phyloP scores from a whole-genome alignment of 768 basidiomycete species.

The Cyclocybe aegerita region DNA sequence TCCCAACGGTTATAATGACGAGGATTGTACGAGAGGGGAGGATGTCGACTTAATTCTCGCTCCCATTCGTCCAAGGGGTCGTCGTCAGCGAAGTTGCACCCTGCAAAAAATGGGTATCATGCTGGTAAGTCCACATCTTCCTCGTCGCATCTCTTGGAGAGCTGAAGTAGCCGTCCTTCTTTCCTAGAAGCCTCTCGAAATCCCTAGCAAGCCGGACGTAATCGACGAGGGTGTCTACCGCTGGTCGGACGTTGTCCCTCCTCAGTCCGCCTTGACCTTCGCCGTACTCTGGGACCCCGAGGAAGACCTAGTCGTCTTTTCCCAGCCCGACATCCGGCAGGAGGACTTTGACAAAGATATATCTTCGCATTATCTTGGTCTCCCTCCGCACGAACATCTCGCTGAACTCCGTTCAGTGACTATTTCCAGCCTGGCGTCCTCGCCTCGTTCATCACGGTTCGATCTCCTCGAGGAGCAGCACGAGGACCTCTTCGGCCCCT shows the following conservation, averaged over 20 bases:
- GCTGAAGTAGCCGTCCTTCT: too few relatives aligned
- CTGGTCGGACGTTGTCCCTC: conserved; percentile 60
- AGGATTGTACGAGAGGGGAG: too few relatives aligned
- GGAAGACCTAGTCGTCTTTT: conserved; percentile 58
- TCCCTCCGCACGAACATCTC: background rate
- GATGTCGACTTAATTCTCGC: too few relatives aligned
- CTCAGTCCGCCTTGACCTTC: conserved; percentile 55
- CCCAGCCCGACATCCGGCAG: conserved; percentile 14
- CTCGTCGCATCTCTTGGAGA: too few relatives aligned
- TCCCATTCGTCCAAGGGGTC: too few relatives aligned
- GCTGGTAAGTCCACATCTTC: too few relatives aligned
- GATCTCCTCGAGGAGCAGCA: background rate
- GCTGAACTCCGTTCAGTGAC: conserved; percentile 4
- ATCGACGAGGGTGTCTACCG: conserved; percentile 17
- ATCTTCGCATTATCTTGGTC: background rate
- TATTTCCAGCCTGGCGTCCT: background rate
- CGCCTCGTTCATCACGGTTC: conserved; percentile 4
- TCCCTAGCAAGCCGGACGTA: too few relatives aligned
- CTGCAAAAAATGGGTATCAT: too few relatives aligned
- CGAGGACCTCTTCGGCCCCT: conserved; percentile 1
- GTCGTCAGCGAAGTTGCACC: too few relatives aligned
- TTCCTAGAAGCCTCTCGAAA: too few relatives aligned
- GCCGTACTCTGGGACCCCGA: conserved; percentile 60
- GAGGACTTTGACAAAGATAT: background rate
- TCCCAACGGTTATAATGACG: conserved; percentile 11